A percentile compares a stretch with the other conserved stretches of the same genome.
These are phyloP conservation scores for Aspergillus proliferans DNA, from an alignment of 2,329 filamentous ascomycete genomes.

Conservation along the genomic window DNA sequence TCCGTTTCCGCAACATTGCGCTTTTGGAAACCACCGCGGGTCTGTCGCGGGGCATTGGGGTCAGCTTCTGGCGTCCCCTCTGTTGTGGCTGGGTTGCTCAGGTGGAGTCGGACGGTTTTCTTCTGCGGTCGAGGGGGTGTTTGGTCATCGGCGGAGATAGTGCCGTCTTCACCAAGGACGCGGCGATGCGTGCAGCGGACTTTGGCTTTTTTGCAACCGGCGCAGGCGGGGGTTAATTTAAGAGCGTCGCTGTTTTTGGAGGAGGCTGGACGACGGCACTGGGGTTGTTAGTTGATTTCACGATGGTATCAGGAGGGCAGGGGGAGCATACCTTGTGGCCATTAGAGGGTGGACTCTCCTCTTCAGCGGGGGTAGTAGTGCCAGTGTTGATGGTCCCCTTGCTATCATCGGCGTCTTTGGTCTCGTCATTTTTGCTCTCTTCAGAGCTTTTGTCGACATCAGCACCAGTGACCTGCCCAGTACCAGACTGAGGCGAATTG, in stretches of 20 bases:
- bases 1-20: slow-evolving; percentile 5
- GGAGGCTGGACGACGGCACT: neutral
- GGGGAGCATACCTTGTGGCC: neutral
- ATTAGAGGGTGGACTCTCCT: neutral
- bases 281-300: neutral
- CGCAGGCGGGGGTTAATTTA: slow-evolving; percentile 13
- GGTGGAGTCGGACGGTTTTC: slow-evolving; percentile 7
- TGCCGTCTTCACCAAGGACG: neutral
- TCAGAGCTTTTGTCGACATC: neutral
- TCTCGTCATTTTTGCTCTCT: neutral
- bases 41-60: slow-evolving; percentile 2
- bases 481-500: neutral
- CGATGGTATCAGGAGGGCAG: neutral
- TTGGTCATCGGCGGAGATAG: slow-evolving; percentile 9
- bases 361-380: neutral
- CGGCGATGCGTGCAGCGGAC: slow-evolving; percentile 20
- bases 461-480: slow-evolving; percentile 1
- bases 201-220: slow-evolving; percentile 18
- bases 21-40: slow-evolving; percentile 2
- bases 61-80: neutral
- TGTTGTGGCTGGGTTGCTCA: neutral
- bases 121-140: slow-evolving; percentile 10
- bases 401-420: neutral
- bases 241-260: neutral
- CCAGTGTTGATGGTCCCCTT: neutral